These are phyloP conservation scores for Phaseolus coccineus DNA, from an alignment of 331 rosid species.

Conservation along the genomic window DNA sequence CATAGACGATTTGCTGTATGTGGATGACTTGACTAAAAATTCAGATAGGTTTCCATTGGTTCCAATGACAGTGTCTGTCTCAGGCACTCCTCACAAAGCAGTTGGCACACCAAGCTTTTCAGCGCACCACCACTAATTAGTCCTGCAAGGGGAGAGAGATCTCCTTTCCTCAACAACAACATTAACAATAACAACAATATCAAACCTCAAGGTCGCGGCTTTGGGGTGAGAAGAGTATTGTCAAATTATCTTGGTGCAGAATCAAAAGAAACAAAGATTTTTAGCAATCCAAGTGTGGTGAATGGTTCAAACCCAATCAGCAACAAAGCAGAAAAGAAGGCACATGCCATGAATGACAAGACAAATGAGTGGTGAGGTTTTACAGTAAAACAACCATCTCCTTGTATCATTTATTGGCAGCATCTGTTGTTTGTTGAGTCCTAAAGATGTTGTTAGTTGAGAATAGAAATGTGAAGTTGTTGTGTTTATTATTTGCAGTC, in stretches of 20 bases:
- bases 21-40: conserved; percentile 80
- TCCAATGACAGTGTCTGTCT: conserved; percentile 69
- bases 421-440: conserved; percentile 21
- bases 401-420: conserved; percentile 17
- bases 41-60: conserved; percentile 77
- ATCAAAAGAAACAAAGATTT: conserved; percentile 53
- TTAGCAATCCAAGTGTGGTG: conserved; percentile 48
- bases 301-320: conserved; percentile 42
- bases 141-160: conserved; percentile 68
- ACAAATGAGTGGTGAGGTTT: conserved; percentile 35
- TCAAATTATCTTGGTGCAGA: conserved; percentile 81
- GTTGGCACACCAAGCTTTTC: conserved; percentile 65
- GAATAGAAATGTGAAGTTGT: conserved; percentile 27
- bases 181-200: background rate
- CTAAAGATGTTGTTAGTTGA: conserved; percentile 21
- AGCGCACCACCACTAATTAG: conserved; percentile 63
- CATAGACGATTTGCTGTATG: conserved; percentile 85
- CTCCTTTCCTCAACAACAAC: conserved; percentile 53
- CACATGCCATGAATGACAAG: conserved; percentile 33
- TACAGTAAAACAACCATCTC: background rate
- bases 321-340: conserved; percentile 39
- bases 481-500: conserved; percentile 18
- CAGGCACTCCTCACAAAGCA: conserved; percentile 75
- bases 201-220: conserved; percentile 68
- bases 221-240: conserved; percentile 73